Conservation (phyloP, 2,329 filamentous ascomycete genomes). For the Colletotrichum sansevieriae region DNA sequence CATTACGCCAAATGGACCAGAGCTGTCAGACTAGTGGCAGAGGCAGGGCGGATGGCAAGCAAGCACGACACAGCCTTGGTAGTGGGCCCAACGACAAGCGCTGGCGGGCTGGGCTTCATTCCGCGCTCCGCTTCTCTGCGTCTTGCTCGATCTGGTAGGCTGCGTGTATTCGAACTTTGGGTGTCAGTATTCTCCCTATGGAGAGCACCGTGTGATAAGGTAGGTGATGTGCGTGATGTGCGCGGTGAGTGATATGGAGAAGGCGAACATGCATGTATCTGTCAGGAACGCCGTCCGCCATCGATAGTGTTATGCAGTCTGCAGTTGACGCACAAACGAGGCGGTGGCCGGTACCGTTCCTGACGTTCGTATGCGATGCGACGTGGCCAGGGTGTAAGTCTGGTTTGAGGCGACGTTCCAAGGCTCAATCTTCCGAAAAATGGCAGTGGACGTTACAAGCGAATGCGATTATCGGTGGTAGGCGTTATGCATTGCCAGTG, state of each 20-base stretch:
- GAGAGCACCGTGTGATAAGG: constrained; percentile 11
- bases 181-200: not conserved
- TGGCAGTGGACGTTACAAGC: constrained; percentile 2
- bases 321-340: not conserved
- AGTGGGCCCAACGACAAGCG: not conserved
- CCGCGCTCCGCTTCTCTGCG: not conserved
- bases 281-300: constrained; percentile 6
- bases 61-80: not conserved
- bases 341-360: constrained; percentile 6
- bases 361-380: constrained; percentile 12
- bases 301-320: constrained; percentile 13
- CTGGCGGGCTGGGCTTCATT: not conserved
- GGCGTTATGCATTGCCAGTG: not conserved
- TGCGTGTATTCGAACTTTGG: no score
- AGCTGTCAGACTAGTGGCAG: constrained; percentile 21
- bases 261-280: constrained; percentile 19
- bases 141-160: no score
- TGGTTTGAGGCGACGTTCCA: constrained; percentile 31
- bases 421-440: constrained; percentile 27
- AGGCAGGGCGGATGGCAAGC: not conserved
- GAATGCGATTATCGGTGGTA: constrained; percentile 14
- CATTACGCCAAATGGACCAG: constrained; percentile 22
- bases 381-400: constrained; percentile 20
- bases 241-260: constrained; percentile 12
- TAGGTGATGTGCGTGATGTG: constrained; percentile 20